Conservation (phyloP, 441 rosid genomes). For the Cnidoscolus chayamansa region DNA sequence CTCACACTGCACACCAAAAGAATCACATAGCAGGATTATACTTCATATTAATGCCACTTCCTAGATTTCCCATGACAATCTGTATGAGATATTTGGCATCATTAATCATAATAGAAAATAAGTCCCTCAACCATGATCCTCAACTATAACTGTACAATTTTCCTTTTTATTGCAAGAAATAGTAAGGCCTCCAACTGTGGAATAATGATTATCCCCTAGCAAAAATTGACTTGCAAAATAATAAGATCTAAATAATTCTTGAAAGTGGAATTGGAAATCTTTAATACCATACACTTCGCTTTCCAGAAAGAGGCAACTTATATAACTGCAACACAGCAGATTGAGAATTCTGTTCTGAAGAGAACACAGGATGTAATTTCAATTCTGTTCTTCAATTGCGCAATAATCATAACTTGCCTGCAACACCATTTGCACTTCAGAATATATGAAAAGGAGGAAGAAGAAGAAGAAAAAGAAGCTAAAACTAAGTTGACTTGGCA, state of each 20-base stretch:
- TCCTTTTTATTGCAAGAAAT: conserved; percentile 3
- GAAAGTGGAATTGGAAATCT: conserved; percentile 26
- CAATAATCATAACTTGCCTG: conserved; percentile 43
- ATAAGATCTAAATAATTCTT: conserved; percentile 21
- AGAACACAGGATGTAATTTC: conserved; percentile 34
- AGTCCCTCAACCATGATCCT: conserved; percentile 14
- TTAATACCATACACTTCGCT: conserved; percentile 28
- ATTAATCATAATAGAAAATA: conserved; percentile 11
- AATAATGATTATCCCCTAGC: conserved; percentile 12
- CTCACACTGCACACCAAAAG: conserved; percentile 13
- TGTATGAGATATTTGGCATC: conserved; percentile 10
- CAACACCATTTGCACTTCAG: conserved; percentile 48
- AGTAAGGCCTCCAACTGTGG: conserved; percentile 15
- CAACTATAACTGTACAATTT: background rate
- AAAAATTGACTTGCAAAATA: conserved; percentile 21
- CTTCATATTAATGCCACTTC: conserved; percentile 18
- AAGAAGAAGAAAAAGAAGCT: conserved; percentile 13
- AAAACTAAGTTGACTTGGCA: conserved; percentile 30
- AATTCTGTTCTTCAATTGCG: conserved; percentile 39
- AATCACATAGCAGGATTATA: conserved; percentile 11
- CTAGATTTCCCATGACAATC: conserved; percentile 17
- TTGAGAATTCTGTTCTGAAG: conserved; percentile 32
- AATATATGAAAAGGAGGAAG: conserved; percentile 15
- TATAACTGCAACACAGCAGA: conserved; percentile 31
- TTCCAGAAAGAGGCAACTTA: conserved; percentile 24